A percentile compares a stretch with the other conserved stretches of the same genome.
Evolutionary conservation across 345 rosid genomes (phyloP).

Genomic region (Conringia planisiliqua): DNA sequence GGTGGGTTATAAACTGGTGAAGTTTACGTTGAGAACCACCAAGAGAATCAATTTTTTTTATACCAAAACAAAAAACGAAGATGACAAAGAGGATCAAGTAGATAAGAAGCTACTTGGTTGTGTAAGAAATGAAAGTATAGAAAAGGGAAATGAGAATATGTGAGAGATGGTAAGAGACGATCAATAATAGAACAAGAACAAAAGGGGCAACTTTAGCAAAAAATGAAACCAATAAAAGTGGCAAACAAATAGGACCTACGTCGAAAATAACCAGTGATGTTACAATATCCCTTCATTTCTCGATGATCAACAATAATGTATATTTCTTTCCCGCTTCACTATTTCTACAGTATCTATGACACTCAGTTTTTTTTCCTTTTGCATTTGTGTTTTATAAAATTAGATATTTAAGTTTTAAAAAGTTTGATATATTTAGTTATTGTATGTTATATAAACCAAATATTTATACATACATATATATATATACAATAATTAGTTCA

Average conservation of each 20-base stretch:
- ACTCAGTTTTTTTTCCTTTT: not conserved
- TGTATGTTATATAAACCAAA: not conserved
- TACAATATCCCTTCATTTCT: constrained; percentile 9
- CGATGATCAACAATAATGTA: constrained; percentile 13
- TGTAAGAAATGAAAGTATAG: not conserved
- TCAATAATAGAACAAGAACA: constrained; percentile 12
- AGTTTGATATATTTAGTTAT: not conserved
- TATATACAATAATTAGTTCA: too few species aligned
- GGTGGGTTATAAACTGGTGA: not conserved
- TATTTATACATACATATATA: not conserved
- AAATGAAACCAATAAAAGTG: not conserved
- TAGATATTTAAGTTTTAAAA: not conserved
- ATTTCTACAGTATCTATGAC: not conserved
- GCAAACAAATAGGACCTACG: constrained; percentile 32
- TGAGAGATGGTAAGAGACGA: constrained; percentile 12
- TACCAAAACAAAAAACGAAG: not conserved
- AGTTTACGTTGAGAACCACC: not conserved
- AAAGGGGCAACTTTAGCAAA: too few species aligned
- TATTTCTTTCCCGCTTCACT: constrained; percentile 9
- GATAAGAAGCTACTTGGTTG: not conserved
- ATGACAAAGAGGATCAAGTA: not conserved
- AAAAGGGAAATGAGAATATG: constrained; percentile 7
- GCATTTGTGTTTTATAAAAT: not conserved
- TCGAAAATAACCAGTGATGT: constrained; percentile 12
- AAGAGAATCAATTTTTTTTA: not conserved